These are phyloP conservation scores for Scedosporium dehoogii DNA, from an alignment of 2,329 filamentous ascomycete genomes.

Conservation along the genomic window DNA sequence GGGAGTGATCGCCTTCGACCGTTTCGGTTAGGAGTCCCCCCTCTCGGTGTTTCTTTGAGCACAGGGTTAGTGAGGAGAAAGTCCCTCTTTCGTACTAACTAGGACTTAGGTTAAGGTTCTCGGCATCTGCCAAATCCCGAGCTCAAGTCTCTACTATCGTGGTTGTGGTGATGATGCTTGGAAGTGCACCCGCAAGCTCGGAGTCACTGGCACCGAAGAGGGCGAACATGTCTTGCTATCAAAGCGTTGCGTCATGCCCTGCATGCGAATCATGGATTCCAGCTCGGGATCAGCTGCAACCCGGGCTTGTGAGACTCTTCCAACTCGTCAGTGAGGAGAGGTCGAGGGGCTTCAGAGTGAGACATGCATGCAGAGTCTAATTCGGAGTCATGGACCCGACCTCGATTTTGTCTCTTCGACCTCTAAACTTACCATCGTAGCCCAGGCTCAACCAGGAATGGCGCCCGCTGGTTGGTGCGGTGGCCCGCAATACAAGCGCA, in stretches of 20 bases:
- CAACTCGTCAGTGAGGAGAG: neutral
- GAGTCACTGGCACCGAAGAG: neutral
- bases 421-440: no score
- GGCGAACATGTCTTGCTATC: neutral
- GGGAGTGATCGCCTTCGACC: neutral
- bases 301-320: neutral
- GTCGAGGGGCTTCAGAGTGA: neutral
- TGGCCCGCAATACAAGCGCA: neutral
- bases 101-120: neutral
- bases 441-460: neutral
- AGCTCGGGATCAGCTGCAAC: neutral
- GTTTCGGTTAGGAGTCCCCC: neutral
- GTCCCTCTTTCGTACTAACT: neutral
- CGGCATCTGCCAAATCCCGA: neutral
- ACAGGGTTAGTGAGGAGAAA: neutral
- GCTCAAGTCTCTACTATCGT: neutral
- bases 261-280: neutral
- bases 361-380: constrained; percentile 2
- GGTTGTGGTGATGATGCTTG: no score
- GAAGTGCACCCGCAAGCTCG: neutral
- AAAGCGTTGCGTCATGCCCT: neutral
- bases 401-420: neutral
- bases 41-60: neutral
- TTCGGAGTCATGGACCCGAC: neutral
- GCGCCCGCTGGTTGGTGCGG: neutral